A percentile compares a stretch with the other conserved stretches of the same genome.
phyloP scores from a whole-genome alignment of 768 basidiomycete species.

The Candolleomyces efflorescens region DNA sequence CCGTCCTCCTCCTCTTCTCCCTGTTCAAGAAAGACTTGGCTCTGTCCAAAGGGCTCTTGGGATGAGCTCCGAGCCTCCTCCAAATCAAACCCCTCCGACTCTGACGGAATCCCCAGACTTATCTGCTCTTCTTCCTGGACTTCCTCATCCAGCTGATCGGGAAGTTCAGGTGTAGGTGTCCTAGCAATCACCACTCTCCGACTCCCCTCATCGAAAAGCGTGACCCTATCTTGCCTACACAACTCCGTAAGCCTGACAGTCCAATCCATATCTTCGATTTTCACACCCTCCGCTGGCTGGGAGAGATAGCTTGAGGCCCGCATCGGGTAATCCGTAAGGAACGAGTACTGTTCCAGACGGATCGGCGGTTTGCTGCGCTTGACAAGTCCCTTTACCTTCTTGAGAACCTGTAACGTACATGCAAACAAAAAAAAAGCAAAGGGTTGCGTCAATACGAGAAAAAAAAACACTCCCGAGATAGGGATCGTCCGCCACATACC shows the following conservation, averaged over 20 bases:
- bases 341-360: constrained; percentile 45
- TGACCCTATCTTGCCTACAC: background rate
- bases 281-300: constrained; percentile 20
- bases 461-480: no score
- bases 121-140: background rate
- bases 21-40: background rate
- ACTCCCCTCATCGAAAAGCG: background rate
- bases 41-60: no score
- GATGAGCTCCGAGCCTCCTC: no score
- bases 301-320: constrained; percentile 37
- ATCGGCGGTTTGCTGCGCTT: no score
- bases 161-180: background rate
- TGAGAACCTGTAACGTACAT: no score
- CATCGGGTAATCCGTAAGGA: constrained; percentile 37
- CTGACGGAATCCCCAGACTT: no score
- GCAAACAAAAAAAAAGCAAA: no score
- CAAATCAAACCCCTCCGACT: no score
- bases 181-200: background rate
- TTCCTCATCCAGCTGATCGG: no score
- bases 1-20: constrained; percentile 2
- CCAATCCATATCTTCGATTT: background rate
- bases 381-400: no score
- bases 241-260: background rate
- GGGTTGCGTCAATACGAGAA: no score
- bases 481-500: constrained; percentile 32